Percentiles rank a stretch among this genome's conserved stretches.
Conservation (phyloP, 495 filamentous ascomycete species). For the Penicillium psychrofluorescens region DNA sequence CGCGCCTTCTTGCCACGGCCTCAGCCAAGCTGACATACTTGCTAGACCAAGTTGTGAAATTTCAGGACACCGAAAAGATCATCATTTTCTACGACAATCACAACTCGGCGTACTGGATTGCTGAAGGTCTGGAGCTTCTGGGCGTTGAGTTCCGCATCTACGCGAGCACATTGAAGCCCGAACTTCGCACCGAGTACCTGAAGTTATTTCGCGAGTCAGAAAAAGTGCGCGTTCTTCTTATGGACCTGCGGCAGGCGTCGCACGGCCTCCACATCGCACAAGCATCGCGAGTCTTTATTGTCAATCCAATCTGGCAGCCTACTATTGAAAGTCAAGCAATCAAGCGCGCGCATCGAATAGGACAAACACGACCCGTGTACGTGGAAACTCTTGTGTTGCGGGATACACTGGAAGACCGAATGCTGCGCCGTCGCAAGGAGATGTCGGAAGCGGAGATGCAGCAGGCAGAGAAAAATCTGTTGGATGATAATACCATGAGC, state of each 20-base stretch:
- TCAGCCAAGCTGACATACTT: conserved; percentile 88
- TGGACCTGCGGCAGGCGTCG: conserved; percentile 84
- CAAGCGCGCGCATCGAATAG: conserved; percentile 83
- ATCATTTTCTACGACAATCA: conserved; percentile 89
- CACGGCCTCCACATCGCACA: conserved; percentile 77
- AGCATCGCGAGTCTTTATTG: conserved; percentile 83
- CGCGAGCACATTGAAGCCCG: conserved; percentile 56
- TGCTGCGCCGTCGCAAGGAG: conserved; percentile 61
- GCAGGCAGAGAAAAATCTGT: conserved; percentile 55
- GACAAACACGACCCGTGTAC: conserved; percentile 69
- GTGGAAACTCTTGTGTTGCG: conserved; percentile 84
- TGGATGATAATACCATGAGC: conserved; percentile 72
- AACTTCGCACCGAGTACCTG: conserved; percentile 63
- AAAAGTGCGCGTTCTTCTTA: conserved; percentile 65
- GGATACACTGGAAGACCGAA: conserved; percentile 79
- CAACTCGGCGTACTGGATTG: conserved; percentile 75
- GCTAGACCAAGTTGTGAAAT: conserved; percentile 57
- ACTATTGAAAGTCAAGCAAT: conserved; percentile 87
- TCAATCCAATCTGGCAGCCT: conserved; percentile 82
- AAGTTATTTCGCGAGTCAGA: conserved; percentile 64
- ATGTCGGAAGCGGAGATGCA: conserved; percentile 75
- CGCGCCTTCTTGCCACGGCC: conserved; percentile 66
- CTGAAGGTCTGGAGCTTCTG: conserved; percentile 71
- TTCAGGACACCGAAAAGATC: conserved; percentile 73
- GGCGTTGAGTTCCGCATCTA: conserved; percentile 79